A percentile compares a stretch with the other conserved stretches of the same genome.
Conservation (phyloP, 2,329 filamentous ascomycete genomes). For the Leptosphaerulina australis region DNA sequence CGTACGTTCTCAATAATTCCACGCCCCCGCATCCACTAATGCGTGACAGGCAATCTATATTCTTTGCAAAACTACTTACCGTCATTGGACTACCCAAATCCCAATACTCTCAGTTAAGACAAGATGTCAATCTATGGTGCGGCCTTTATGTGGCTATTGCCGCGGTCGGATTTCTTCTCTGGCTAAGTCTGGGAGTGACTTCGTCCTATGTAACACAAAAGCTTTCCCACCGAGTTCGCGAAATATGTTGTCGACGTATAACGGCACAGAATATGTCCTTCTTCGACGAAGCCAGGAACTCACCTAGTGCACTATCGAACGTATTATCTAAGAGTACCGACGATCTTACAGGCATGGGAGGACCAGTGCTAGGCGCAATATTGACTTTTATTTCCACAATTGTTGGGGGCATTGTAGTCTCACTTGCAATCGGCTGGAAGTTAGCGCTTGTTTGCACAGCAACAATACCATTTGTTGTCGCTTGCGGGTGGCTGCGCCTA, state of each 20-base stretch:
- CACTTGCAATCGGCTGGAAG: constrained; percentile 81
- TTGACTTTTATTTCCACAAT: constrained; percentile 79
- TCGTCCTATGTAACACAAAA: too few species aligned
- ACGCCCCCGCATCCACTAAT: not conserved
- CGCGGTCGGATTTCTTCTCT: too few species aligned
- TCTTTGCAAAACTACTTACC: not conserved
- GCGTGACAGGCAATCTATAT: not conserved
- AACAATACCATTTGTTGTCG: constrained; percentile 75
- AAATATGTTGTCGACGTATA: constrained; percentile 78
- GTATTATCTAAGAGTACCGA: constrained; percentile 62
- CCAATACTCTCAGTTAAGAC: not conserved
- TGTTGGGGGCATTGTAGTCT: constrained; percentile 69
- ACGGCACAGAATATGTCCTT: constrained; percentile 88
- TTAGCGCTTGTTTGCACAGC: constrained; percentile 78
- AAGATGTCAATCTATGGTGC: not conserved
- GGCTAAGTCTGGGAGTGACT: too few species aligned
- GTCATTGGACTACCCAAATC: not conserved
- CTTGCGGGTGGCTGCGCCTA: constrained; percentile 81
- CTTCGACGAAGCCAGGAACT: constrained; percentile 86
- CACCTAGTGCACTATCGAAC: constrained; percentile 58
- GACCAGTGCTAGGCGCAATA: constrained; percentile 83
- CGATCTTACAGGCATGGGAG: constrained; percentile 82
- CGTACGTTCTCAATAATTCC: not conserved
- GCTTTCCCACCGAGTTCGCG: too few species aligned
- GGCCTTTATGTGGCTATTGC: constrained; percentile 63